Evolutionary conservation across 768 basidiomycete genomes (phyloP), one percentile per base, ranked within the genome.

Genomic region (Tremella yokohamensis): DNA sequence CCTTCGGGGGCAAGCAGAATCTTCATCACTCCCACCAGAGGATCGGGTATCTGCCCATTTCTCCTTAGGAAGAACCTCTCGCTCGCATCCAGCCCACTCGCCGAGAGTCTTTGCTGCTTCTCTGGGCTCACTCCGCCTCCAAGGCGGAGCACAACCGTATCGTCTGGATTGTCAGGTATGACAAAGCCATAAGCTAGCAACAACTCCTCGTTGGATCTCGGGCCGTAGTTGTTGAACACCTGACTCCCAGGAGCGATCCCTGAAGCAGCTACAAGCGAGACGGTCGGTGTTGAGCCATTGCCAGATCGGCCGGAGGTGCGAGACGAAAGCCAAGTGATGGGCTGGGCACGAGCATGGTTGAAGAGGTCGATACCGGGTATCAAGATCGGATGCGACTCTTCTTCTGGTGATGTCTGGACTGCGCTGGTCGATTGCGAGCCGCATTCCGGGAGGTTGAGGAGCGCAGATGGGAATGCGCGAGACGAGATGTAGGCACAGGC

Each of bases 151-250:
- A 87, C 80, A 65, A 93, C 87, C 0, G 87, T 88, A 69, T 96
- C 93, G 68, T 91, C 89, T 0, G 87, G 87, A 63, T 96, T 96
- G 25, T 84, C 62, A 1, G 82, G 78, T 2, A 93, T 72, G 0
- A 88, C 83, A 77, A 97, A 98, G 0, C 94, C 93, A 69, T 96
- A 97, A 4, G 89, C 90, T 3, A 97, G 81, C 47, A 97, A 84
- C 44, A 97, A 82, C 75, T 93, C 89, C 24, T 89, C 82, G 74
- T 94, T 93, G 0, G 90, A 84, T 72, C 96, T 96, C 0, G 85
- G 83, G 0, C 92, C 93, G 74, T 96, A 96, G 73, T 94, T 94
- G 78, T 92, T 94, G 78, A 86, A 84, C 18, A 93, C 78, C 72
- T 91, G 87, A 22, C 80, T 68, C 15, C 80, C 82, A 0, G 76